Conservation (phyloP, 2,329 filamentous ascomycete genomes). For the Colletotrichum lupini region DNA sequence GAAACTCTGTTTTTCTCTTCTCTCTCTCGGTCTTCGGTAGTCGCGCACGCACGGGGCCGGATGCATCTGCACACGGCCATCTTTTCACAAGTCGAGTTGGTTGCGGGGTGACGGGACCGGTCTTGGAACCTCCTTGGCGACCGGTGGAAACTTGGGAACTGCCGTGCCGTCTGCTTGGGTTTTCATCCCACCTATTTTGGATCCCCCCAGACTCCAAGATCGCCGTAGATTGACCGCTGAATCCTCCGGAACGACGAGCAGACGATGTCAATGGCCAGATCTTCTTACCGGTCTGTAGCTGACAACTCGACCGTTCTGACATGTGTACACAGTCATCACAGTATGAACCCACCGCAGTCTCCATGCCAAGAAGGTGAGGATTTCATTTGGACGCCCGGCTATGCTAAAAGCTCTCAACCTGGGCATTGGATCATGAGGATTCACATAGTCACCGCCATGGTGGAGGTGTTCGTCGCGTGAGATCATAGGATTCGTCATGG, state of each 20-base stretch:
- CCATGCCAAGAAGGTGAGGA: background rate
- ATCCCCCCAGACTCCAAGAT: background rate
- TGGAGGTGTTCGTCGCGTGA: constrained; percentile 4
- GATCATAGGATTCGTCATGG: constrained; percentile 15
- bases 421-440: background rate
- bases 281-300: background rate
- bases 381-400: background rate
- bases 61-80: background rate
- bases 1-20: background rate
- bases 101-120: background rate
- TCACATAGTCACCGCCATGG: background rate
- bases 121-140: background rate
- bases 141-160: background rate
- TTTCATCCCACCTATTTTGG: background rate
- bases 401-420: background rate
- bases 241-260: background rate
- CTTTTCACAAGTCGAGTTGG: background rate
- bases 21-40: background rate
- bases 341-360: background rate
- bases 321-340: background rate
- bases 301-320: background rate
- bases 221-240: background rate
- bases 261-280: background rate
- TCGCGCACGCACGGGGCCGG: background rate
- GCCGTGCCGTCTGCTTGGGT: background rate